Evolutionary conservation across 192 early-diverging fungal species (phyloP), one percentile per base, ranked within the genome.

Genomic region (Coemansia sp.): DNA sequence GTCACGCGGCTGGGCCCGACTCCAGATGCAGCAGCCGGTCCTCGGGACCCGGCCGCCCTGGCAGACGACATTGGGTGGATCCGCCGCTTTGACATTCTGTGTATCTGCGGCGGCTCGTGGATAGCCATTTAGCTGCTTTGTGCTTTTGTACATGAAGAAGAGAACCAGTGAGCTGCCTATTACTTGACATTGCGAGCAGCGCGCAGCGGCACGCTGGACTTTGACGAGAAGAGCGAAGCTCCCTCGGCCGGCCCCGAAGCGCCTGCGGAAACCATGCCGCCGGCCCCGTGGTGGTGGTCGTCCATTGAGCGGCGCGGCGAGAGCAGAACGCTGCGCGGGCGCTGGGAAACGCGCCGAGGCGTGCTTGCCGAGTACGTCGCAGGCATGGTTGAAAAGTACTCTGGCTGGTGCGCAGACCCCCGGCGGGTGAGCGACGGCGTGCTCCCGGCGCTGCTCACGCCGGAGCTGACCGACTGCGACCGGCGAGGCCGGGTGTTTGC

Each of bases 221-320:
- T 71, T 33, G 60, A 35, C 7, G 53, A 11, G 25, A 73, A 65
- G 9, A 73, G 54, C 31, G 62, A 65, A 32, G 30, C 37, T 0
- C 47, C 17, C 12, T 65, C 62, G 0, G 47, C 16, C n/a, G n/a
- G 13, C 29, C 35, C 10, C 18, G 44, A 22, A 29, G 40, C 6
- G 44, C 9, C 19, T 32, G 9, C 14, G 26, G 39, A 0, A 33
- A 33, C n/a, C 25, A 39, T 38, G 49, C 64, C 16, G 25, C 11
- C 17, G 33, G n/a, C n/a, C n/a, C n/a, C n/a, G n/a, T n/a, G 27
- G 16, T 73, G 62, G 37, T 62, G 62, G 42, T 73, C 71, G 19
- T 75, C 71, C 71, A 75, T 50, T 19, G 71, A 75, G 20, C 71
- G 59, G 13, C 71, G 54, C 19, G 71, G 71, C 38, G 71, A 67